Percentiles rank a stretch among this genome's conserved stretches.
Conservation (phyloP, 192 early-diverging fungal genomes). For the Backusella australiensis region DNA sequence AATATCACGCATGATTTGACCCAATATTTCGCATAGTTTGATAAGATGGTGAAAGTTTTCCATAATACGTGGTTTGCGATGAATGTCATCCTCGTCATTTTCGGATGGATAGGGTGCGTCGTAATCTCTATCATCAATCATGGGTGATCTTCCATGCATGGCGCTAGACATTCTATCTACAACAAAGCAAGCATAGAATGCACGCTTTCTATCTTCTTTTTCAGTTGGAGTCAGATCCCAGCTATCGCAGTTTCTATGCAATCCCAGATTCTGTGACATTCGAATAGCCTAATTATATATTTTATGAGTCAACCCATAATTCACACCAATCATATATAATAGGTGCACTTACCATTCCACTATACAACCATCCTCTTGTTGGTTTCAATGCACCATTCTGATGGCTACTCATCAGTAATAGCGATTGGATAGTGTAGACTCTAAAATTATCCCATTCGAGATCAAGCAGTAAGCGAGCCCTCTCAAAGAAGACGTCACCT, state of each 20-base stretch:
- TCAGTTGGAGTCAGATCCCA: constrained; percentile 56
- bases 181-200: constrained; percentile 74
- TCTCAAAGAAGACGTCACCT: constrained; percentile 52
- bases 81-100: constrained; percentile 4
- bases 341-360: constrained; percentile 30
- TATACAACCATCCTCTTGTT: constrained; percentile 34
- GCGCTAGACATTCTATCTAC: constrained; percentile 67
- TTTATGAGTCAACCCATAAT: background rate
- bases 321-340: background rate
- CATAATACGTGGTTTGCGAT: constrained; percentile 25
- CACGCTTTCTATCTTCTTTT: constrained; percentile 61
- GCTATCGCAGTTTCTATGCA: constrained; percentile 63
- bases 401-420: constrained; percentile 31
- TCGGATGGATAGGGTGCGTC: constrained; percentile 35
- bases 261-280: constrained; percentile 75
- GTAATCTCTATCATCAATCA: constrained; percentile 47
- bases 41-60: constrained; percentile 30
- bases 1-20: constrained; percentile 46
- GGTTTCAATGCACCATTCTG: constrained; percentile 33
- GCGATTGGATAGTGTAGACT: constrained; percentile 31
- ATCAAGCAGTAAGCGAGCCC: constrained; percentile 40
- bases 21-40: constrained; percentile 42
- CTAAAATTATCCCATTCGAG: constrained; percentile 32
- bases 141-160: constrained; percentile 58
- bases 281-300: constrained; percentile 52